Percentiles rank a stretch among this genome's conserved stretches.
These are phyloP conservation scores for Ustilago loliicola DNA, from an alignment of 1,284 basidiomycete species.

Conservation along the genomic window DNA sequence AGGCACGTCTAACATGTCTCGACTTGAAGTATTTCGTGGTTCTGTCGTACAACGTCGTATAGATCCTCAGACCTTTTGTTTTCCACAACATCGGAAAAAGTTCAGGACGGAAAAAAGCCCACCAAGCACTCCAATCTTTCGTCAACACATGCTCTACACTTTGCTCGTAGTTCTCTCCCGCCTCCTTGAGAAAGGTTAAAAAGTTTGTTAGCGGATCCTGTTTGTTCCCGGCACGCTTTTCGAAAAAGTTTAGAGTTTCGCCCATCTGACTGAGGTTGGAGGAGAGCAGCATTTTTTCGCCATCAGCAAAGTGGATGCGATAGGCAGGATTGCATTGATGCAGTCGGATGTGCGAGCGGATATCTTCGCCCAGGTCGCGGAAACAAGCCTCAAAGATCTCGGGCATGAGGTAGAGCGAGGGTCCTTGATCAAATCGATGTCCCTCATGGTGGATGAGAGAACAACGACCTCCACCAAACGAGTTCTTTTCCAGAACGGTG, in stretches of 20 bases:
- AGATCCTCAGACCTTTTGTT: slow-evolving; percentile 60
- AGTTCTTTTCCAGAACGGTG: slow-evolving; percentile 71
- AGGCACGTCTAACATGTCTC: slow-evolving; percentile 71
- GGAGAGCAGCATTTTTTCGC: slow-evolving; percentile 70
- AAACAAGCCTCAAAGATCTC: slow-evolving; percentile 73
- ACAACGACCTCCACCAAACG: slow-evolving; percentile 73
- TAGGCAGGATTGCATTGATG: slow-evolving; percentile 63
- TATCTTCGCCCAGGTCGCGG: slow-evolving; percentile 72
- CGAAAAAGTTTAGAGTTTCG: slow-evolving; percentile 73
- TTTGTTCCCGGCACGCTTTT: slow-evolving; percentile 73
- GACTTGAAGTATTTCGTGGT: slow-evolving; percentile 73
- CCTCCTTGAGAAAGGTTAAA: slow-evolving; percentile 71
- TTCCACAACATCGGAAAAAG: slow-evolving; percentile 71
- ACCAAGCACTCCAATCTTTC: slow-evolving; percentile 72
- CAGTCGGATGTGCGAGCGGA: slow-evolving; percentile 72
- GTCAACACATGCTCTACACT: slow-evolving; percentile 72
- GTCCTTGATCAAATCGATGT: slow-evolving; percentile 72
- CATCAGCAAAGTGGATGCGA: slow-evolving; percentile 61
- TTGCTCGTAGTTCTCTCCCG: slow-evolving; percentile 72
- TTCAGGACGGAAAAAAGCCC: slow-evolving; percentile 72
- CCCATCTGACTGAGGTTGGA: slow-evolving; percentile 73
- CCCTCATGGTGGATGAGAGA: slow-evolving; percentile 73
- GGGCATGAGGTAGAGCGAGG: slow-evolving; percentile 73
- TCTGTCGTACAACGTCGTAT: slow-evolving; percentile 68
- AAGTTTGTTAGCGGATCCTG: slow-evolving; percentile 66